These are phyloP conservation scores for Pneumocystis canis DNA, from an alignment of 1,139 yeast genomes.

Conservation along the genomic window DNA sequence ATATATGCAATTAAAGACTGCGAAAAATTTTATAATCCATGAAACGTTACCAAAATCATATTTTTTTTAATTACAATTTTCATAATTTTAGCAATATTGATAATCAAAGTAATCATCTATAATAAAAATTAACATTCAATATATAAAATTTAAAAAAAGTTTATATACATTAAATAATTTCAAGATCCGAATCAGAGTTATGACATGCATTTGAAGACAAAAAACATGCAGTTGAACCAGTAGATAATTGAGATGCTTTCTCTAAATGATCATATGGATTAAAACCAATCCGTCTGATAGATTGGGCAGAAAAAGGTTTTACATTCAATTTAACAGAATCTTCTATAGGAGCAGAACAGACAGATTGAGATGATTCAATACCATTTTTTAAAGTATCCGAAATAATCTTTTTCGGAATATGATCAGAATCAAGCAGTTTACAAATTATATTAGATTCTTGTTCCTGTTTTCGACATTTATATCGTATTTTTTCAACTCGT, in stretches of 20 bases:
- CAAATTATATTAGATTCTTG: not conserved
- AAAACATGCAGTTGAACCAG: not conserved
- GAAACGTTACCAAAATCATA: not conserved
- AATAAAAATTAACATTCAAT: not conserved
- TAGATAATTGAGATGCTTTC: not conserved
- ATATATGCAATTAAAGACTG: not conserved
- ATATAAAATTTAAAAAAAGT: not conserved
- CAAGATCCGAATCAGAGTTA: not conserved
- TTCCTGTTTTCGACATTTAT: not conserved
- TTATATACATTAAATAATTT: not conserved
- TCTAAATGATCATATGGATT: not conserved
- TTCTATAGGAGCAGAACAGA: not conserved
- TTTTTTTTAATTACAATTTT: not conserved
- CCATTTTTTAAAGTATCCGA: not conserved
- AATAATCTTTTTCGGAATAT: not conserved
- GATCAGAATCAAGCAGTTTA: not conserved
- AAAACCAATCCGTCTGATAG: not conserved
- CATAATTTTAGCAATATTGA: not conserved
- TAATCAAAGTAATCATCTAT: not conserved
- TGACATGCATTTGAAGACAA: not conserved
- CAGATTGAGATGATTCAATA: not conserved
- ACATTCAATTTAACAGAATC: not conserved
- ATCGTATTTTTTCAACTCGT: not conserved
- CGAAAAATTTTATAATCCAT: not conserved
- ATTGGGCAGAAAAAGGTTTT: not conserved